Percentiles rank a stretch among this genome's conserved stretches.
Conservation (phyloP, 306 rosid genomes). For the Begonia loranthoides region DNA sequence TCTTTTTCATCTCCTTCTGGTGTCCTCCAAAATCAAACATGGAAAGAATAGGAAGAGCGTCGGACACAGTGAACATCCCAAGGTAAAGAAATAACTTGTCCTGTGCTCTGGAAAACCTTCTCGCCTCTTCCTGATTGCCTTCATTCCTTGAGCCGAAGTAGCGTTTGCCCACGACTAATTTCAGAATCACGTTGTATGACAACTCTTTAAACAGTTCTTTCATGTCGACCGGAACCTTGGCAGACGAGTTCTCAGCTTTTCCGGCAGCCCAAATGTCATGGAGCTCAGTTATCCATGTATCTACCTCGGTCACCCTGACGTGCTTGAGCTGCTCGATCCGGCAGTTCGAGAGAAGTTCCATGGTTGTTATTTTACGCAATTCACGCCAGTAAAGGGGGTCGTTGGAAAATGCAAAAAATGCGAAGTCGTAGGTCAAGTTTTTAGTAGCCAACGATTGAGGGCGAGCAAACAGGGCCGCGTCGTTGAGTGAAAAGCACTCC, state of each 20-base stretch:
- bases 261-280: conserved; percentile 14
- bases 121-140: neutral
- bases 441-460: conserved; percentile 7
- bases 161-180: neutral
- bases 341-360: conserved; percentile 28
- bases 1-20: conserved; percentile 4
- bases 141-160: neutral
- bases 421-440: conserved; percentile 22
- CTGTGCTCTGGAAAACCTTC: neutral
- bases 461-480: conserved; percentile 16
- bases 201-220: neutral
- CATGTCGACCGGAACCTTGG: conserved; percentile 17
- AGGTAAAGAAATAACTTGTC: no score
- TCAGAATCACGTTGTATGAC: neutral
- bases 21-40: conserved; percentile 1
- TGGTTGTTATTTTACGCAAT: conserved; percentile 21
- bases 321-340: conserved; percentile 21
- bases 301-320: conserved; percentile 16
- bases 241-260: conserved; percentile 11
- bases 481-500: conserved; percentile 36
- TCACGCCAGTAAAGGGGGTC: conserved; percentile 27
- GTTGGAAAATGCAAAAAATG: conserved; percentile 22
- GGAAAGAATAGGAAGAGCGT: neutral
- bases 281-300: conserved; percentile 15
- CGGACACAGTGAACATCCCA: neutral